Evolutionary conservation across 2,329 filamentous ascomycete species (phyloP), one percentile per base, ranked within the genome.

Genomic region (Rhynchosporium graminicola): DNA sequence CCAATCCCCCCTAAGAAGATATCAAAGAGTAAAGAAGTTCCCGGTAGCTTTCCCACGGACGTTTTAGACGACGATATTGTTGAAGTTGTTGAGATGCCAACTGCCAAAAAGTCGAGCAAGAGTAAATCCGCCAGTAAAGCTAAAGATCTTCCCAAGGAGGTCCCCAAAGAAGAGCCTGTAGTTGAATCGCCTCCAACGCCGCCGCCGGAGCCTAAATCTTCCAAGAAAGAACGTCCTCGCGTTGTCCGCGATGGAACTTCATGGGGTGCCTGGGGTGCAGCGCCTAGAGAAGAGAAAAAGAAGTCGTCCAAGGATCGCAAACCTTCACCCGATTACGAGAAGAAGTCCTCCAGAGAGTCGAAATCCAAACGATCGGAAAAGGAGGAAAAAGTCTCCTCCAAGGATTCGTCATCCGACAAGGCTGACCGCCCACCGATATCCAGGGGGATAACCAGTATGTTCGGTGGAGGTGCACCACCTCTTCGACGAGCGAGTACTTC

Each of bases 151-250:
- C 62, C 59, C 36, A 58, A 54, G 50, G 71, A 73, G 9, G 59
- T 55, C 20, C 60, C 67, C 29, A 43, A 57, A 45, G 54, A 56
- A 26, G 62, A 57, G 48, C 46, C 58, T 26, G 54, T 47, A 38
- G 48, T 57, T 20, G 62, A 64, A 50, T 6, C 55, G 10, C 70
- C 74, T 15, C 74, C 75, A 20, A 73, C 76, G 28, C 69, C 75
- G 7, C 75, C 75, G 3, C 76, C 81, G 38, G 73, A 79, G 52
- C 79, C 81, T 7, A 80, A 82, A 15, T 74, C 80, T 4, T 81
- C 81, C 3, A 91, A 86, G 76, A 96, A 89, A 74, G 90, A 96
- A 66, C 88, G 92, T 13, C 79, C 89, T 33, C 91, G 88, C 72
- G 85, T 92, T 66, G 90, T 86, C 69, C 89, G 91, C 43, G 82